These are phyloP conservation scores for Trametes polyzona DNA, from an alignment of 1,284 basidiomycete species.

Conservation along the genomic window DNA sequence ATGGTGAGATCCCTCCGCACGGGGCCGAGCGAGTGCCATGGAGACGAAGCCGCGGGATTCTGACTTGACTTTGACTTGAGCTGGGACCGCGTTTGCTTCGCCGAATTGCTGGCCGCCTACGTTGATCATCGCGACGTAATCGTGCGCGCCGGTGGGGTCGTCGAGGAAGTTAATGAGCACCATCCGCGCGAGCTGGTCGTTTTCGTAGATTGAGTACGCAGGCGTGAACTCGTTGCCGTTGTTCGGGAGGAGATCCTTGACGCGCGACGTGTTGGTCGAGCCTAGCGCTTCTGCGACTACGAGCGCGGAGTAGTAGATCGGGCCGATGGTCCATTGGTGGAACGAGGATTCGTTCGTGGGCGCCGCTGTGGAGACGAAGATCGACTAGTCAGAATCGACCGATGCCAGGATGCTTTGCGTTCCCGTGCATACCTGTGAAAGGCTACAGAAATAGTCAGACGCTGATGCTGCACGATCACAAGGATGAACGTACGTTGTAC, in stretches of 20 bases:
- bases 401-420: not conserved
- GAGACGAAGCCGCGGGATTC: not conserved
- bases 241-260: slow-evolving; percentile 36
- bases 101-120: slow-evolving; percentile 34
- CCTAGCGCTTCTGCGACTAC: slow-evolving; percentile 41
- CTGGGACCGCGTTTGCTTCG: slow-evolving; percentile 26
- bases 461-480: not conserved
- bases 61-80: slow-evolving; percentile 34
- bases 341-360: slow-evolving; percentile 41
- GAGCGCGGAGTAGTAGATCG: slow-evolving; percentile 42
- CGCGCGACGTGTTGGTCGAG: slow-evolving; percentile 33
- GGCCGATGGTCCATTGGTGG: slow-evolving; percentile 41
- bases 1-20: not conserved
- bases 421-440: slow-evolving; percentile 22
- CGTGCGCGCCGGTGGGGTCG: slow-evolving; percentile 36
- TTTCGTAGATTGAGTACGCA: slow-evolving; percentile 31
- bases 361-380: slow-evolving; percentile 31
- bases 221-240: slow-evolving; percentile 32
- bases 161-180: slow-evolving; percentile 41
- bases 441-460: slow-evolving; percentile 37
- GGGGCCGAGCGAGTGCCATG: not conserved
- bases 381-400: not conserved
- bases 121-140: slow-evolving; percentile 35
- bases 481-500: slow-evolving; percentile 37
- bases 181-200: slow-evolving; percentile 31